Percentiles rank a stretch among this genome's conserved stretches.
Evolutionary conservation across 2,329 filamentous ascomycete genomes (phyloP).

Genomic region (Dryadomyces quercivorus): DNA sequence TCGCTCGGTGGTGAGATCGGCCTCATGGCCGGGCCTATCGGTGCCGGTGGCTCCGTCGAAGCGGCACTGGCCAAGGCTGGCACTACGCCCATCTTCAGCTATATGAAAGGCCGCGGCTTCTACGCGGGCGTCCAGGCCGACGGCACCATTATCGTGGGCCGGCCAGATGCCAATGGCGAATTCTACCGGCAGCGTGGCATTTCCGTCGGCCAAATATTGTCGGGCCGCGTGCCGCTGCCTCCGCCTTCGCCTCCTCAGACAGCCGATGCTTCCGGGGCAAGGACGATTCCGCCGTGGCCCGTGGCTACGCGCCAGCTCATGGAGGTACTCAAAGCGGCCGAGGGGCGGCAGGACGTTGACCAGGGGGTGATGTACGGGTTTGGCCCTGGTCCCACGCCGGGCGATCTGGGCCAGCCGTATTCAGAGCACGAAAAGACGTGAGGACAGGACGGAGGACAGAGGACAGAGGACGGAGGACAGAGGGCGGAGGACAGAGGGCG

Average conservation of each 20-base stretch:
- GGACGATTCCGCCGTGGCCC: constrained; percentile 4
- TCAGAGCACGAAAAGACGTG: neutral
- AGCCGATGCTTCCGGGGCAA: neutral
- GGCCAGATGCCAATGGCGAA: constrained; percentile 57
- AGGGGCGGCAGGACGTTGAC: constrained; percentile 10
- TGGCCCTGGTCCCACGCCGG: constrained; percentile 4
- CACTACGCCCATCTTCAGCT: constrained; percentile 54
- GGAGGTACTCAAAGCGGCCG: constrained; percentile 13
- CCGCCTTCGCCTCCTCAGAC: neutral
- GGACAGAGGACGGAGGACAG: neutral
- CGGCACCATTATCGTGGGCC: constrained; percentile 61
- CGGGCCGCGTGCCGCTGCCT: constrained; percentile 10
- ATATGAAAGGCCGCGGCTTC: constrained; percentile 59
- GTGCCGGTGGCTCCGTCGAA: constrained; percentile 50
- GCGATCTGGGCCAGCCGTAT: constrained; percentile 3
- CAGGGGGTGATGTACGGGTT: constrained; percentile 2
- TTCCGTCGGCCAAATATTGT: constrained; percentile 10
- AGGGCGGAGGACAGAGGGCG: no score
- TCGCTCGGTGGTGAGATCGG: constrained; percentile 58
- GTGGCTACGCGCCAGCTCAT: constrained; percentile 9
- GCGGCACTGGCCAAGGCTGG: constrained; percentile 27
- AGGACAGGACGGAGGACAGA: neutral
- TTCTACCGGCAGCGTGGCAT: constrained; percentile 44
- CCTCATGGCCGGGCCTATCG: constrained; percentile 43
- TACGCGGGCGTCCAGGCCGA: constrained; percentile 64